A percentile compares a stretch with the other conserved stretches of the same genome.
Evolutionary conservation across 2,329 filamentous ascomycete species (phyloP).

Genomic region (Zopfia rhizophila): DNA sequence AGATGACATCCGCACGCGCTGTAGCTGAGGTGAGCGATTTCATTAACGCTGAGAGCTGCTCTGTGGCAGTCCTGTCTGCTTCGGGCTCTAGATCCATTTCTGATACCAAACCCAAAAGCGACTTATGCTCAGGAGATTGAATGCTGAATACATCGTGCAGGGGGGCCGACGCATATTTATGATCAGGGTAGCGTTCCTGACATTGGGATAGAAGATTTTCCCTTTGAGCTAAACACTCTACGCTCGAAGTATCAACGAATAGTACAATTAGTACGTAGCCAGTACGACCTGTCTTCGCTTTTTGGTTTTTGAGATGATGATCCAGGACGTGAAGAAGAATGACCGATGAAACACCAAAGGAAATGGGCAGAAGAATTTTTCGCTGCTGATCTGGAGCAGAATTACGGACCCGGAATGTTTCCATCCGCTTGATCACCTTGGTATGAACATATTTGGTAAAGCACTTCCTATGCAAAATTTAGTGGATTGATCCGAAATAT

Average conservation of each 20-base stretch:
- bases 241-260: slow-evolving; percentile 55
- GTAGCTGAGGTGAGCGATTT: slow-evolving; percentile 75
- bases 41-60: slow-evolving; percentile 64
- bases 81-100: background rate
- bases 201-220: slow-evolving; percentile 47
- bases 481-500: slow-evolving; percentile 9
- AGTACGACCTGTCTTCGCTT: slow-evolving; percentile 70
- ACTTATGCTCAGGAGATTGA: slow-evolving; percentile 29
- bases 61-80: slow-evolving; percentile 15
- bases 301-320: slow-evolving; percentile 73
- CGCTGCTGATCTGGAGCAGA: slow-evolving; percentile 56
- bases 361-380: slow-evolving; percentile 80
- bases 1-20: slow-evolving; percentile 77
- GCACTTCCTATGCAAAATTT: slow-evolving; percentile 68
- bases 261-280: slow-evolving; percentile 74
- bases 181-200: slow-evolving; percentile 70
- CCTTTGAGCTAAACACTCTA: slow-evolving; percentile 27
- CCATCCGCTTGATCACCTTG: slow-evolving; percentile 83
- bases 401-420: slow-evolving; percentile 68
- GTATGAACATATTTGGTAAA: slow-evolving; percentile 80
- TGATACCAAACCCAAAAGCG: slow-evolving; percentile 34
- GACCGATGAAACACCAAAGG: slow-evolving; percentile 83
- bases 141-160: slow-evolving; percentile 67
- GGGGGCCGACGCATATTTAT: slow-evolving; percentile 70
- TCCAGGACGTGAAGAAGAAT: slow-evolving; percentile 80